A percentile compares a stretch with the other conserved stretches of the same genome.
Evolutionary conservation across 345 rosid genomes (phyloP).

Genomic region (Moricandia arvensis): DNA sequence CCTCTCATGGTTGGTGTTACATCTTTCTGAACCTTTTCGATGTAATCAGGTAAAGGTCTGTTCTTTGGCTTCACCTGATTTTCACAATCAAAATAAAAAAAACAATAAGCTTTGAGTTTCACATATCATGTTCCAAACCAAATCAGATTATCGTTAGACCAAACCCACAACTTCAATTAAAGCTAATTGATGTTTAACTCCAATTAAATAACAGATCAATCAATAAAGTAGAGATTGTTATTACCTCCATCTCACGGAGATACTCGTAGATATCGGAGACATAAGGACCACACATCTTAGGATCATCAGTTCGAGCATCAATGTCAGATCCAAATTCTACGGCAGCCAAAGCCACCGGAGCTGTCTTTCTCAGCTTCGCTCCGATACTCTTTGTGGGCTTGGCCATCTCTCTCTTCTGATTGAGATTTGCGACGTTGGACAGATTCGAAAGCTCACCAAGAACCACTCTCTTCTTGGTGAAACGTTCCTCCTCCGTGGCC

Average conservation of each 20-base stretch:
- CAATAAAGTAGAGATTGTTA: neutral
- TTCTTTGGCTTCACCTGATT: conserved; percentile 53
- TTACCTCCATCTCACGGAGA: conserved; percentile 33
- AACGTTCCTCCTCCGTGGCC: neutral
- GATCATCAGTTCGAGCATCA: conserved; percentile 34
- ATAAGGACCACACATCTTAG: conserved; percentile 41
- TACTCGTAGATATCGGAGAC: conserved; percentile 25
- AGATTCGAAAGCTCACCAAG: conserved; percentile 28
- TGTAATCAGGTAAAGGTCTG: conserved; percentile 61
- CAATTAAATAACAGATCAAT: neutral
- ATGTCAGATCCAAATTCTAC: conserved; percentile 10
- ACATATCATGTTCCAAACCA: neutral
- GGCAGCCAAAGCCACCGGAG: neutral
- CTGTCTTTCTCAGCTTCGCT: neutral
- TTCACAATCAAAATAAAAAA: neutral
- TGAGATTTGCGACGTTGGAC: conserved; percentile 20
- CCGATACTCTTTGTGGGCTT: conserved; percentile 1
- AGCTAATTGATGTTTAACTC: neutral
- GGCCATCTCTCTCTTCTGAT: conserved; percentile 11
- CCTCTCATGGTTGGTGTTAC: conserved; percentile 65
- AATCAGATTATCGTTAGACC: neutral
- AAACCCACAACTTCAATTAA: neutral
- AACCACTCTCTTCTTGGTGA: conserved; percentile 32
- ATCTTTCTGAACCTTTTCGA: conserved; percentile 65
- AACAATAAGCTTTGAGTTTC: neutral